A percentile compares a stretch with the other conserved stretches of the same genome.
These are phyloP conservation scores for Yarrowia osloensis DNA, from an alignment of 805 yeast genomes.

Conservation along the genomic window DNA sequence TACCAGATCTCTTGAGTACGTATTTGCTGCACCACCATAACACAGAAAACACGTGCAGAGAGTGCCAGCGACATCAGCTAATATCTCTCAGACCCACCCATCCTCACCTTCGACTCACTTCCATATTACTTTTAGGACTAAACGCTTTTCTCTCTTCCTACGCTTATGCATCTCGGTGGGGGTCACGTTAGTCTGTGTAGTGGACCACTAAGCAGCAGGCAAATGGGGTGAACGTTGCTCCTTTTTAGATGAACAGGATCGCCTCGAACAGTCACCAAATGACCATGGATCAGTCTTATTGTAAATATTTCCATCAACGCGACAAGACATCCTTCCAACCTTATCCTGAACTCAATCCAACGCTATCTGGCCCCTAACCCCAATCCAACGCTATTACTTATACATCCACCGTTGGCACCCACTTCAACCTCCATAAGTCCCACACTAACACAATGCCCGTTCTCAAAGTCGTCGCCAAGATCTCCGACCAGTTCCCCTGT, in stretches of 20 bases:
- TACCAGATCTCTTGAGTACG: too few relatives aligned
- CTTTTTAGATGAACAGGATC: too few relatives aligned
- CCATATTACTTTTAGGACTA: background rate
- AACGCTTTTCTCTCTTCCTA: background rate
- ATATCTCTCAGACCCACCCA: too few relatives aligned
- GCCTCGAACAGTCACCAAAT: too few relatives aligned
- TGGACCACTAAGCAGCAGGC: too few relatives aligned
- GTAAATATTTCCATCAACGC: too few relatives aligned
- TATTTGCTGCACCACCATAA: too few relatives aligned
- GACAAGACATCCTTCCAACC: background rate
- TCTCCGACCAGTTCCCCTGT: constrained; percentile 27
- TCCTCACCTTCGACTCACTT: background rate
- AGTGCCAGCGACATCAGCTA: too few relatives aligned
- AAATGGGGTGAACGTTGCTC: too few relatives aligned
- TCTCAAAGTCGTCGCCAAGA: constrained; percentile 23
- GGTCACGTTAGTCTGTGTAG: background rate
- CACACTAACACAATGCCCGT: constrained; percentile 9
- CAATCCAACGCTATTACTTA: background rate
- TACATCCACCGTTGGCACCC: background rate
- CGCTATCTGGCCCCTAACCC: background rate
- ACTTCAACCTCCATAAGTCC: background rate
- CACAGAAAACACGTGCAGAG: too few relatives aligned
- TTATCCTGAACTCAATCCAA: background rate
- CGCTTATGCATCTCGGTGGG: constrained; percentile 1
- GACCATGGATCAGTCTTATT: too few relatives aligned